Evolutionary conservation across 805 yeast species (phyloP), one percentile per base, ranked within the genome.

Genomic region (Suhomyces emberorum): DNA sequence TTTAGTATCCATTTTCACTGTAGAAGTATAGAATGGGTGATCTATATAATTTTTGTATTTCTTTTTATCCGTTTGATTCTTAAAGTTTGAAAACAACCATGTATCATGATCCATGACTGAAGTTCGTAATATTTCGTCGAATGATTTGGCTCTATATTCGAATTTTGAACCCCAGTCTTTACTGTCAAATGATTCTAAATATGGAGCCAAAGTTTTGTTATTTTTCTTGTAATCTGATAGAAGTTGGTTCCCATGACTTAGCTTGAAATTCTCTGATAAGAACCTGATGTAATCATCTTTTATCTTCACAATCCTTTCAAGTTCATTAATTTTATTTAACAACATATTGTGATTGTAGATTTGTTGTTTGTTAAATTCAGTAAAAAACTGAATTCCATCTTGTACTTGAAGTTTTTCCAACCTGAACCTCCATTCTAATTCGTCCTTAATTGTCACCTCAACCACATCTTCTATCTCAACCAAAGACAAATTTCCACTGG

Each of bases 271-370:
- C 30, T 61, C 66, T 18, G 52, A 44, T 26, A 65, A 46, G 28
- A 59, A 67, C 39, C 44, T 46, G 30, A 47, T 54, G 41, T 61
- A 66, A 18, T 52, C 48, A 37, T 65, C 72, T 36, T 61, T 62
- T 4, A 39, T 43, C 2, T 42, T 40, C 3, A 64, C 35, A 10
- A 51, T 28, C 4, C 39, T 39, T 24, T 57, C 48, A 30, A 66
- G 42, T 14, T 43, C 38, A 4, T 39, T 31, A 7, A 54, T 35
- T 35, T 57, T 48, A 25, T 43, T 38, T 17, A 34, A 26, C n/a
- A 55, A 39, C 29, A 42, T 49, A 21, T 43, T 35, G 30, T 57
- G 57, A 36, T 49, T 49, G 7, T 44, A 28, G 24, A 56, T 46
- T 34, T 49, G 55, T 32, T 51, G 61, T 15, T 39, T 35, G 35